Evolutionary conservation across 306 rosid genomes (phyloP), one percentile per base, ranked within the genome.

Genomic region (Phaseolus lunatus): DNA sequence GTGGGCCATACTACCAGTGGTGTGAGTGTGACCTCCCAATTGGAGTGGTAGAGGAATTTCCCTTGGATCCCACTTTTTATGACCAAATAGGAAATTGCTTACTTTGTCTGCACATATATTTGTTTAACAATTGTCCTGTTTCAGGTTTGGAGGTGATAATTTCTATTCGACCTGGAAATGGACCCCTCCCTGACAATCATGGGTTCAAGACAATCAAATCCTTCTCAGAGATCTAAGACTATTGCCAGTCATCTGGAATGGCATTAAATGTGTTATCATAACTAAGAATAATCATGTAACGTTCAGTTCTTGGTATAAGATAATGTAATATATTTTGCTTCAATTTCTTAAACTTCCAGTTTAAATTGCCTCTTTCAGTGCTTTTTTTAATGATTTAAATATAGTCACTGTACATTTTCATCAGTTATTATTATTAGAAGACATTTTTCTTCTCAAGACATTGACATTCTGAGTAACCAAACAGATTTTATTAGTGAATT

Each of bases 91-190:
- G 58, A 78, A 78, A 50, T 68, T 54, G 7, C 57, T 47, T 67
- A 39, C 53, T 64, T 79, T 73, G 57, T 74, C 62, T 52, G 49
- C 27, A 31, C 61, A 1, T 75, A 0, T 12, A 71, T 70, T 71
- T 62, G 54, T 33, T 33, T 54, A 23, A 44, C 31, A 62, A 70
- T 58, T 43, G 69, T 67, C 54, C 4, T 74, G 78, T 80, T 73
- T 61, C 90, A 94, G 96, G 97, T 70, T 84, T 90, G 91, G 94
- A 90, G 82, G 98, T 86, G 75, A 65, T 88, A 33, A 66, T 94
- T 76, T 89, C 96, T 31, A 81, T 90, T 80, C 86, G 98, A 79
- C 98, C 98, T 3, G 98, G 97, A 81, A 94, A 94, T 73, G 97
- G 86, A 73, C 88, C 96, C 70, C 94, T 94, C 83, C 98, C 94